Percentiles rank a stretch among this genome's conserved stretches.
These are phyloP conservation scores for Ampelomyces quisqualis DNA, from an alignment of 2,329 filamentous ascomycete species.

Conservation along the genomic window DNA sequence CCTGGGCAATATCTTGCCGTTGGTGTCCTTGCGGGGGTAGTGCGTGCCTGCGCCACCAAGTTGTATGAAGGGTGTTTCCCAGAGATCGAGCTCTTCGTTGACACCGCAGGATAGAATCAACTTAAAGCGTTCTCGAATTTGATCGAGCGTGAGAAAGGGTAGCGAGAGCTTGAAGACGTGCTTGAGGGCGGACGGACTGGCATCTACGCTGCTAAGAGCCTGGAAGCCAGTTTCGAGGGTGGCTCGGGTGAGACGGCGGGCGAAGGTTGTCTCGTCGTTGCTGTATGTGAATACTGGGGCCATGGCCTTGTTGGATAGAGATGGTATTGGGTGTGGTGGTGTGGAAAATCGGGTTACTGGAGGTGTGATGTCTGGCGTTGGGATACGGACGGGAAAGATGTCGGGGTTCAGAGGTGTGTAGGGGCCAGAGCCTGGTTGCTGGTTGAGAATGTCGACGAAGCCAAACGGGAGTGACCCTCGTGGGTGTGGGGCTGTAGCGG, in stretches of 20 bases:
- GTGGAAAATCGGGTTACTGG: conserved; percentile 27
- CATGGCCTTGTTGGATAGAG: conserved; percentile 31
- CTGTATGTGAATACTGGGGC: conserved; percentile 57
- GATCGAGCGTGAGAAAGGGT: conserved; percentile 53
- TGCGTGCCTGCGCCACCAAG: conserved; percentile 70
- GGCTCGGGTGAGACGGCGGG: conserved; percentile 67
- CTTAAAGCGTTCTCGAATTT: conserved; percentile 46
- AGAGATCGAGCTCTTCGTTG: conserved; percentile 58
- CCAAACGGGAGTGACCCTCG: conserved; percentile 32
- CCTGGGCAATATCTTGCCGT: conserved; percentile 40
- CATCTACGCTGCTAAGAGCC: conserved; percentile 54
- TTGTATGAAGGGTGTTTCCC: conserved; percentile 62
- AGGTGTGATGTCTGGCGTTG: conserved; percentile 28
- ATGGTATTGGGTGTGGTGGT: conserved; percentile 16
- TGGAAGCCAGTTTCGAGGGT: conserved; percentile 63
- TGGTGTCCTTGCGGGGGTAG: conserved; percentile 50
- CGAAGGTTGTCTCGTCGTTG: conserved; percentile 66
- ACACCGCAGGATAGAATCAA: conserved; percentile 42
- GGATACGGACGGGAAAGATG: conserved; percentile 24
- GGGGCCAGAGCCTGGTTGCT: conserved; percentile 16
- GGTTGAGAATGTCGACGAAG: conserved; percentile 27
- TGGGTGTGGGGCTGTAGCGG: conserved; percentile 6
- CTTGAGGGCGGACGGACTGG: conserved; percentile 31
- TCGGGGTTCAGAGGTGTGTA: conserved; percentile 20
- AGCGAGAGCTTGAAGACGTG: conserved; percentile 70